Evolutionary conservation across 345 rosid species (phyloP), one percentile per base, ranked within the genome.

Genomic region (Clarkia xantiana): DNA sequence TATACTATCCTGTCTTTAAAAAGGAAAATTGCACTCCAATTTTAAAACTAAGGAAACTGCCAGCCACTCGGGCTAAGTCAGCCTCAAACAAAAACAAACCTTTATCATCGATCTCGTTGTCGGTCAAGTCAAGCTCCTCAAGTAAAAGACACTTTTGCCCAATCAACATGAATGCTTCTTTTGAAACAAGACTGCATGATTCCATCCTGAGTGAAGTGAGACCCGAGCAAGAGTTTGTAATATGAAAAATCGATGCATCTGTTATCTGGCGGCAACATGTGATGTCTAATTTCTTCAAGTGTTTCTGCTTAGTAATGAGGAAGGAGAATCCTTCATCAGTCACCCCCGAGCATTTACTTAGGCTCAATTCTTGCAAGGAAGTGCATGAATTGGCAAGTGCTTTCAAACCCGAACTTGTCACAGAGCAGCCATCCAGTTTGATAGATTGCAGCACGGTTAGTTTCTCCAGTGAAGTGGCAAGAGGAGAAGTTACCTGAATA

Each of bases 121-220:
- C 91, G 11, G 91, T 82, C 47, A 75, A 56, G 59, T 82, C 91
- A 69, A 82, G 81, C 67, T 79, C 91, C 67, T 82, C 81, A 34
- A 82, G 83, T 15, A 52, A 64, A 20, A 19, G 62, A 67, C 84
- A 79, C 10, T 53, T 54, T 58, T 67, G 73, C 7, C 86, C 91
- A 47, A 82, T 76, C 62, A 76, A 60, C 45, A 69, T 56, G 41
- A 76, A 82, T 40, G 84, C 86, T 59, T 82, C 78, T 47, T 71
- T 69, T 19, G 78, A 62, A 58, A 76, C 79, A 50, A 67, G 54
- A 52, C 67, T 61, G 55, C 91, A 82, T 1, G 91, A 75, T 48
- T 82, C 91, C 91, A 79, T 79, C 65, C 62, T 75, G 29, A 79
- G 68, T 10, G 78, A 74, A 58, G 61, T 65, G 42, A 82, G 76